Conservation (phyloP, 1,139 yeast genomes). For the Kazachstania sp. region DNA sequence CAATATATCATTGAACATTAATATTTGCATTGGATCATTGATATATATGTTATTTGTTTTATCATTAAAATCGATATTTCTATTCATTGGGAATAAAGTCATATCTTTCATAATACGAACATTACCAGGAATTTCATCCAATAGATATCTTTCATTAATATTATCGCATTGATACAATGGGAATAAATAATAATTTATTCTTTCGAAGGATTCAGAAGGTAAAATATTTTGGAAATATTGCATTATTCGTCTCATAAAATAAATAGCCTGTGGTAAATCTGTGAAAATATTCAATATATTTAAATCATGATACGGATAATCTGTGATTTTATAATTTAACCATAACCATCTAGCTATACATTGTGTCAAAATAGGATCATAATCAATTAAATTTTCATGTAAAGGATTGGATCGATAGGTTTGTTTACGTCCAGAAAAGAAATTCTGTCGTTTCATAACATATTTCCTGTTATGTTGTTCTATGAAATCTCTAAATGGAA, state of each 20-base stretch:
- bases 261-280: slow-evolving; percentile 19
- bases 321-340: slow-evolving; percentile 26
- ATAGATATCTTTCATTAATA: slow-evolving; percentile 4
- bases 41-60: slow-evolving; percentile 9
- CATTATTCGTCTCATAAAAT: slow-evolving; percentile 15
- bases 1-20: slow-evolving; percentile 25
- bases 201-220: slow-evolving; percentile 15
- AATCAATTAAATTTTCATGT: slow-evolving; percentile 10
- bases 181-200: slow-evolving; percentile 20
- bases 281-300: slow-evolving; percentile 26
- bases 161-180: slow-evolving; percentile 18
- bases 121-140: slow-evolving; percentile 15
- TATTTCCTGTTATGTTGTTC: slow-evolving; percentile 17
- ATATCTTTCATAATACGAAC: slow-evolving; percentile 13
- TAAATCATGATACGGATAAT: slow-evolving; percentile 28
- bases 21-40: slow-evolving; percentile 26
- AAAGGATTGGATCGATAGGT: background rate
- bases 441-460: slow-evolving; percentile 15
- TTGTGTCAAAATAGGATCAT: slow-evolving; percentile 20
- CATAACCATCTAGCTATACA: slow-evolving; percentile 27
- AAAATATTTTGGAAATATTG: slow-evolving; percentile 14
- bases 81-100: slow-evolving; percentile 8
- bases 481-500: slow-evolving; percentile 20
- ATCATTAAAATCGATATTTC: background rate
- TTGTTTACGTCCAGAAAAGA: slow-evolving; percentile 12